A percentile compares a stretch with the other conserved stretches of the same genome.
phyloP scores from a whole-genome alignment of 176 grass and related monocot species.

The Oryza officinalis region DNA sequence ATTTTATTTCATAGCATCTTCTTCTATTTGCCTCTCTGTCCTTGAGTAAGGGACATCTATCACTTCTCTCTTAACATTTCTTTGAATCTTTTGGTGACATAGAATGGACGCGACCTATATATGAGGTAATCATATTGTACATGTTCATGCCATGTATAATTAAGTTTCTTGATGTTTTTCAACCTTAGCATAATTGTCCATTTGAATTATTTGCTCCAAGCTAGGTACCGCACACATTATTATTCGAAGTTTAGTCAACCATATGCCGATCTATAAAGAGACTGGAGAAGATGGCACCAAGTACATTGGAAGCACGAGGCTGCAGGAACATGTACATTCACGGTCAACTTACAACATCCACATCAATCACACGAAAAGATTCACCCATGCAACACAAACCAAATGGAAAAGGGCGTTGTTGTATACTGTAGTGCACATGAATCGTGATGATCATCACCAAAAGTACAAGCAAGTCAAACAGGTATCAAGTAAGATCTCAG shows the following conservation, averaged over 20 bases:
- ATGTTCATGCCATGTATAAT: not conserved
- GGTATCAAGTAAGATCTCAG: not conserved
- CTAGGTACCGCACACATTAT: not conserved
- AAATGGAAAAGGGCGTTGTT: not conserved
- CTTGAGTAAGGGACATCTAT: not conserved
- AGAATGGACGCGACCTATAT: not conserved
- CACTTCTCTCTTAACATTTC: not conserved
- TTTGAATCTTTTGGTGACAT: not conserved
- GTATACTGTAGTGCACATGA: slow-evolving; percentile 3
- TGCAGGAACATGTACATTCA: slow-evolving; percentile 33
- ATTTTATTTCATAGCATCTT: not conserved
- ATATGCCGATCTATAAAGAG: not conserved
- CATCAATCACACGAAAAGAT: slow-evolving; percentile 28
- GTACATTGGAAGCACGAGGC: slow-evolving; percentile 24
- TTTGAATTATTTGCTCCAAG: not conserved
- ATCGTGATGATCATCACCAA: not conserved
- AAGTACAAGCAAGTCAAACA: slow-evolving; percentile 2
- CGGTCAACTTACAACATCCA: not conserved
- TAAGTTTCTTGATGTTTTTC: not conserved
- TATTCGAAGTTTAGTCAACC: not conserved
- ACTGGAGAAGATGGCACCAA: slow-evolving; percentile 11
- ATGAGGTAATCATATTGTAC: not conserved
- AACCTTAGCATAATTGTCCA: not conserved
- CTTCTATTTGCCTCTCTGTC: not conserved
- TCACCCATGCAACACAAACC: slow-evolving; percentile 4